Evolutionary conservation across 495 filamentous ascomycete genomes (phyloP), one percentile per base, ranked within the genome.

Genomic region (Aspergillus bertholletiae): DNA sequence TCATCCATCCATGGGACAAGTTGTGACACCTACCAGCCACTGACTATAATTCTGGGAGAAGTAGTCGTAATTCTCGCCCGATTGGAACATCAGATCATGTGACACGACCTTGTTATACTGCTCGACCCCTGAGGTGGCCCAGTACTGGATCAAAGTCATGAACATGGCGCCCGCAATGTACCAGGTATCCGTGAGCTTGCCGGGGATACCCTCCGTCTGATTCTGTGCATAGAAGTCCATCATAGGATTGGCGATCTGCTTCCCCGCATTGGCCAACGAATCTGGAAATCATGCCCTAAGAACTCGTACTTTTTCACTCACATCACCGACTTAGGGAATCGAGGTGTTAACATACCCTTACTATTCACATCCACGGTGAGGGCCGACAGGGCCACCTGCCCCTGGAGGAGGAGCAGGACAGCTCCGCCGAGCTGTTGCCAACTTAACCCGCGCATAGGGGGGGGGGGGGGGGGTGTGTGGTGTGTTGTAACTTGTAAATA

Each of bases 111-210:
- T 58, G 53, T 78, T 77, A 62, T 77, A 80, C 20, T 63, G 63
- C 28, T 55, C 55, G 54, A 80, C 76, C 49, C 74, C 74, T 1
- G 75, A 80, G 59, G 69, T 80, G 27, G 77, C 73, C 72, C 73
- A 79, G 69, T 74, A 80, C 49, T 79, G 71, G 47, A 78, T 68
- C 48, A 78, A 61, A 18, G 67, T 57, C 46, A 72, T 72, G 56
- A 76, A 78, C 71, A 79, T 74, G 52, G 70, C 73, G 5, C 75
- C 76, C 20, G 70, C 73, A 55, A 80, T 72, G 70, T 77, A 81
- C 72, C 71, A 74, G n/a, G 70, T 66, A 18, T 62, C 70, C 9
- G 66, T 66, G 6, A 75, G 66, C 24, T 74, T 70, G 27, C 75
- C 75, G 7, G 71, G 69, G 15, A 63, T 64, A 18, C 65, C 63